These are phyloP conservation scores for Monilinia polystroma DNA, from an alignment of 2,329 filamentous ascomycete species.

Conservation along the genomic window DNA sequence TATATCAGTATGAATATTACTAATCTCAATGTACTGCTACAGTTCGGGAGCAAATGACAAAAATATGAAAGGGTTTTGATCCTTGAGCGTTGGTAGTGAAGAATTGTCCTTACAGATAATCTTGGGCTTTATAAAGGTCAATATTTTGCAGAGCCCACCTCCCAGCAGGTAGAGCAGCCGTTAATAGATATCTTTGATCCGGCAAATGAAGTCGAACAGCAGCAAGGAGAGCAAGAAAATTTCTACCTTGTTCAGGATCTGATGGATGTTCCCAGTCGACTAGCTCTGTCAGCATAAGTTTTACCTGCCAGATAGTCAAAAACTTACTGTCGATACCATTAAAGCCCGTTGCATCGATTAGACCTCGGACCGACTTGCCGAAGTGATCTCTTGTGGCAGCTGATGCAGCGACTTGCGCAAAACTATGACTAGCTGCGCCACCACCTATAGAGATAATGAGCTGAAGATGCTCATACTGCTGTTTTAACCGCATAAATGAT, in stretches of 20 bases:
- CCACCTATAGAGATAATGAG: slow-evolving; percentile 79
- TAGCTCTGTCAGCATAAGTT: slow-evolving; percentile 40
- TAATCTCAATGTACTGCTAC: background rate
- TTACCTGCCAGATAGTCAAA: background rate
- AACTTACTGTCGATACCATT: slow-evolving; percentile 74
- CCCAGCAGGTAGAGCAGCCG: slow-evolving; percentile 69
- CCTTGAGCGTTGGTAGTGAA: background rate
- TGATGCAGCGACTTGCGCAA: slow-evolving; percentile 64
- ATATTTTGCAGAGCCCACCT: slow-evolving; percentile 67
- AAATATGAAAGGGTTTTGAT: background rate
- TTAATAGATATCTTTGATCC: slow-evolving; percentile 65
- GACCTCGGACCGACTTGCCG: slow-evolving; percentile 61
- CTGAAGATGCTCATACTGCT: slow-evolving; percentile 66
- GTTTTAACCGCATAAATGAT: slow-evolving; percentile 71
- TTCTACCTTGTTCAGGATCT: slow-evolving; percentile 61
- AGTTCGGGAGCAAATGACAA: background rate
- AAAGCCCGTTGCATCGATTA: slow-evolving; percentile 69
- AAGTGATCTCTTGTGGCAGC: slow-evolving; percentile 65
- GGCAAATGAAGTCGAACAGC: slow-evolving; percentile 66
- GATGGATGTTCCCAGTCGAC: slow-evolving; percentile 81
- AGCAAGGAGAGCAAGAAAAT: slow-evolving; percentile 69
- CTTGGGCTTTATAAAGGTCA: slow-evolving; percentile 60
- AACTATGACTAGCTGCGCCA: slow-evolving; percentile 61
- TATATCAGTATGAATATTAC: slow-evolving; percentile 1
- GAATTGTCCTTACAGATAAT: slow-evolving; percentile 51